Evolutionary conservation across 1,139 yeast genomes (phyloP), one percentile per base, ranked within the genome.

Genomic region (Pichia sorboxylosa): DNA sequence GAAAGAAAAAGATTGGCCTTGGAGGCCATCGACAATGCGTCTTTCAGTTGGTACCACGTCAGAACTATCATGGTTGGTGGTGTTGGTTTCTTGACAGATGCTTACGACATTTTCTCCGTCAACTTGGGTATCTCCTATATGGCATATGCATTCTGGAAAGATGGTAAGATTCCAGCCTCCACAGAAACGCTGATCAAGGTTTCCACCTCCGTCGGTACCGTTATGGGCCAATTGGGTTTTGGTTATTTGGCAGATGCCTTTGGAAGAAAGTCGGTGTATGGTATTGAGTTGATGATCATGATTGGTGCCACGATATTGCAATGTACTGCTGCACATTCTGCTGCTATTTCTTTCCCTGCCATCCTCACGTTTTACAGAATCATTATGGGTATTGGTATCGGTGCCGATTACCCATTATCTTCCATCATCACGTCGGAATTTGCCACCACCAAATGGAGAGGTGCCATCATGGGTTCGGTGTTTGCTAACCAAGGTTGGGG

Each of bases 391-490:
- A 76, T 90, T 49, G 98, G 98, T 75, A 92, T 90, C 51, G 98
- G 98, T 65, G 98, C 97, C 67, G 98, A 90, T 63, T 90, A 90
- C 62, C 98, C 98, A 48, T 73, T 90, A 61, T 85, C 97, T 29
- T 90, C 97, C 27, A 79, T 82, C 56, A 82, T 82, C 47, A 79
- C 93, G 10, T 77, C 94, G 31, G 94, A 82, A 62, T 82, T 82
- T 52, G 73, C 94, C 23, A 80, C 93, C 38, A 82, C 93, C 47
- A 82, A 78, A 58, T 82, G 93, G 92, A 80, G 94, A 76, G 94
- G 94, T 66, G 93, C 94, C 42, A 82, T 82, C 49, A 82, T 82
- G 94, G 83, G 83, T 52, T 90, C 94, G 27, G 94, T 82, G 35
- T 82, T 82, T 58, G 87, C 94, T 34, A 82, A 81, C 63, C 94